Evolutionary conservation across 305 asterid genomes (phyloP).

Genomic region (Fraxinus nigra): DNA sequence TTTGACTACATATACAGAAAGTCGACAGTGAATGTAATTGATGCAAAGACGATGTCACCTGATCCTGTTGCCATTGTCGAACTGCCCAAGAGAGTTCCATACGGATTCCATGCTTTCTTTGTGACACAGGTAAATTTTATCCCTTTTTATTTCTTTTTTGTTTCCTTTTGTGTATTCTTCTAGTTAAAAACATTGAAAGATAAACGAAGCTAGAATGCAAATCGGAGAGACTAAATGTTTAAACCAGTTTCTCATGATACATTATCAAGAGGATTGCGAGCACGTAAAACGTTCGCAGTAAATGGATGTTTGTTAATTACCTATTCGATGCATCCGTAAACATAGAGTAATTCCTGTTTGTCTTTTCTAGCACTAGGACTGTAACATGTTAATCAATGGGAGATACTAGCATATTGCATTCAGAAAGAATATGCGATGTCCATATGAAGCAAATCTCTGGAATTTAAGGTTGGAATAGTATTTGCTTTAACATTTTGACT

Average conservation of each 20-base stretch:
- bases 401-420: background rate
- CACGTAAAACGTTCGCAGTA: background rate
- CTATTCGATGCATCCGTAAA: background rate
- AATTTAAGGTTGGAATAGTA: background rate
- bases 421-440: background rate
- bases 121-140: slow-evolving; percentile 68
- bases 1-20: slow-evolving; percentile 48
- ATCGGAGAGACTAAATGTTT: background rate
- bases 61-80: slow-evolving; percentile 87
- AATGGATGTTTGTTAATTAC: background rate
- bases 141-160: background rate
- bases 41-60: slow-evolving; percentile 91
- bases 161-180: background rate
- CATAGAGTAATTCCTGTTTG: background rate
- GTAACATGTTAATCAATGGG: background rate
- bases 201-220: background rate
- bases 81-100: slow-evolving; percentile 86
- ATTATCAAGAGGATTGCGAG: background rate
- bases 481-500: background rate
- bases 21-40: slow-evolving; percentile 74
- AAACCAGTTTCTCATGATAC: background rate
- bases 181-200: background rate
- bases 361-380: background rate
- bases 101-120: slow-evolving; percentile 94
- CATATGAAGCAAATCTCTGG: background rate